These are phyloP conservation scores for Elsinoe necatrix DNA, from an alignment of 2,329 filamentous ascomycete genomes.

Conservation along the genomic window DNA sequence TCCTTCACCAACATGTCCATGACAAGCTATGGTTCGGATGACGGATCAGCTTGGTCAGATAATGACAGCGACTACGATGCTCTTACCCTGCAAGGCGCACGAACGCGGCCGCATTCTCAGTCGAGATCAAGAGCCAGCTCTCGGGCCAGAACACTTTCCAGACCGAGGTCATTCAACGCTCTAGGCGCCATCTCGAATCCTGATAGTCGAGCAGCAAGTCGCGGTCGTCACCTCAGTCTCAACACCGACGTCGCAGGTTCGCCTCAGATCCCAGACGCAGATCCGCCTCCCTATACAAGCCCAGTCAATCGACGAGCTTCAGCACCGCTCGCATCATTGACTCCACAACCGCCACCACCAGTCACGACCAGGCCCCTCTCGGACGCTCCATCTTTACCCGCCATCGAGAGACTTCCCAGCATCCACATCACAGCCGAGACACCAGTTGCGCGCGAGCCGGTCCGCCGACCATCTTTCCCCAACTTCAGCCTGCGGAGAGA, in stretches of 20 bases:
- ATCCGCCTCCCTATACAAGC: conserved; percentile 28
- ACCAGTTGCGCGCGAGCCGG: conserved; percentile 21
- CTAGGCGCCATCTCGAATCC: conserved; percentile 19
- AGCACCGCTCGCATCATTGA: conserved; percentile 11
- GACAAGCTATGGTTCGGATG: conserved; percentile 32
- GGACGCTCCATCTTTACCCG: conserved; percentile 29
- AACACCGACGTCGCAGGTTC: conserved; percentile 28
- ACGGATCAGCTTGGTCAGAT: conserved; percentile 23
- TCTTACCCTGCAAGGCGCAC: conserved; percentile 32
- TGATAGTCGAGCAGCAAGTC: conserved; percentile 24
- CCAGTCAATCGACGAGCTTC: conserved; percentile 12
- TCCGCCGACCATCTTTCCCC: not conserved
- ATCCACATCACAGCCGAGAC: conserved; percentile 37
- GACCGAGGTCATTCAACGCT: conserved; percentile 1
- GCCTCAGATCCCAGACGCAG: conserved; percentile 24
- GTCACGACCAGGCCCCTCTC: conserved; percentile 18
- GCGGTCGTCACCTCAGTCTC: conserved; percentile 20
- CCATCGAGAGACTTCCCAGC: conserved; percentile 35
- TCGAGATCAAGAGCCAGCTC: conserved; percentile 22
- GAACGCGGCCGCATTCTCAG: conserved; percentile 24
- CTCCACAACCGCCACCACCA: not conserved
- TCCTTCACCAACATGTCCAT: conserved; percentile 35
- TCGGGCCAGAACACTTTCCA: conserved; percentile 18
- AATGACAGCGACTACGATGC: conserved; percentile 37
- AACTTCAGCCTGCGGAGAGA: conserved; percentile 11